Conservation (phyloP, 2,329 filamentous ascomycete species). For the Paracorniculantispora psalliotae region DNA sequence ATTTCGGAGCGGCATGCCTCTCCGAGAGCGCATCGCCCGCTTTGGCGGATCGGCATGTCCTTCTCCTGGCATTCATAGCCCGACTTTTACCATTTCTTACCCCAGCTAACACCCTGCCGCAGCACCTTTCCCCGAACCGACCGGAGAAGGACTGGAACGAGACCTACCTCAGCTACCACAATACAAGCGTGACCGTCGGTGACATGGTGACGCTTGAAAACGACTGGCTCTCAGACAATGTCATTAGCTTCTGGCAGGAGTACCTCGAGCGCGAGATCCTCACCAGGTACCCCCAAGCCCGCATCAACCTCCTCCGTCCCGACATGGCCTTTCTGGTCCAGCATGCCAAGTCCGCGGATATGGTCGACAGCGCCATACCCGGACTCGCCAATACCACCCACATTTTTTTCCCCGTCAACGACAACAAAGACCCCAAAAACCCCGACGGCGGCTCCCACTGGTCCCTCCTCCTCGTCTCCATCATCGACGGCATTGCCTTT, state of each 20-base stretch:
- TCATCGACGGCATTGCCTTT: slow-evolving; percentile 86
- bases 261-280: slow-evolving; percentile 89
- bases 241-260: slow-evolving; percentile 98
- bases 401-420: slow-evolving; percentile 93
- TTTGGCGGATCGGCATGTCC: slow-evolving; percentile 42
- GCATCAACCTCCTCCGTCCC: slow-evolving; percentile 86
- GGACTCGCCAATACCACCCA: slow-evolving; percentile 79
- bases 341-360: slow-evolving; percentile 57
- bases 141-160: too few relatives aligned
- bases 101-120: slow-evolving; percentile 8
- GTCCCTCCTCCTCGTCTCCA: slow-evolving; percentile 84
- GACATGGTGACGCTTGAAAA: slow-evolving; percentile 83
- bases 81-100: slow-evolving; percentile 14
- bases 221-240: slow-evolving; percentile 97
- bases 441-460: slow-evolving; percentile 93
- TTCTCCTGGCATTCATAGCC: not conserved
- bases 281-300: slow-evolving; percentile 69
- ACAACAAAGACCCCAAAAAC: slow-evolving; percentile 67
- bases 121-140: slow-evolving; percentile 47
- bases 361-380: slow-evolving; percentile 65
- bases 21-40: slow-evolving; percentile 39
- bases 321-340: slow-evolving; percentile 91
- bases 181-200: slow-evolving; percentile 64
- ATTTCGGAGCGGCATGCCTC: slow-evolving; percentile 30
- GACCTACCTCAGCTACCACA: slow-evolving; percentile 37